These are phyloP conservation scores for Tylopilus sp. DNA, from an alignment of 1,284 basidiomycete species.

Conservation along the genomic window DNA sequence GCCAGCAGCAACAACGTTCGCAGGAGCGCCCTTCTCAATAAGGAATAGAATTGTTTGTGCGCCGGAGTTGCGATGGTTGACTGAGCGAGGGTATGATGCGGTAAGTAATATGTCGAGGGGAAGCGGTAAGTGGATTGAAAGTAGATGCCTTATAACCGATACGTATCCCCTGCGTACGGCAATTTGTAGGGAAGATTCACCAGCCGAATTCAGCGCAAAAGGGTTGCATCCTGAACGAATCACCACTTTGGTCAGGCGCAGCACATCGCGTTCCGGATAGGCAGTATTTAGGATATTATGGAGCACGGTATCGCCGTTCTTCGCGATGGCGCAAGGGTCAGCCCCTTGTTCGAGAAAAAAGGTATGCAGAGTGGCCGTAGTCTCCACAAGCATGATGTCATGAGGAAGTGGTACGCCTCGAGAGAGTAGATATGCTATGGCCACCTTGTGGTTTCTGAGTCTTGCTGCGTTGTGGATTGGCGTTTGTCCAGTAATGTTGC, in stretches of 20 bases:
- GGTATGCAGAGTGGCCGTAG: not conserved
- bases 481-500: not conserved
- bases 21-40: slow-evolving; percentile 4
- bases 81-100: not conserved
- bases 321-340: not conserved
- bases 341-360: not conserved
- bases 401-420: not conserved
- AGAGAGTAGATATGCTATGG: not conserved
- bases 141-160: slow-evolving; percentile 8
- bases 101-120: slow-evolving; percentile 11
- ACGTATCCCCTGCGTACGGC: not conserved
- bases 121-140: not conserved
- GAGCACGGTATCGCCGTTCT: slow-evolving; percentile 5
- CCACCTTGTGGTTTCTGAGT: not conserved
- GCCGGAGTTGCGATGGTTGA: not conserved
- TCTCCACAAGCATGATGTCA: not conserved
- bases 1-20: slow-evolving; percentile 1
- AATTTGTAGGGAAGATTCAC: slow-evolving; percentile 10
- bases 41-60: slow-evolving; percentile 4
- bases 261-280: not conserved
- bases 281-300: not conserved
- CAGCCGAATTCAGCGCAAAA: slow-evolving; percentile 1
- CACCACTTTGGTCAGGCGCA: slow-evolving; percentile 5
- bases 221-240: slow-evolving; percentile 7
- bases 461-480: not conserved